Base-by-base conservation (phyloP, 768 basidiomycete genomes). In the Melanogaster broomeanus region DNA sequence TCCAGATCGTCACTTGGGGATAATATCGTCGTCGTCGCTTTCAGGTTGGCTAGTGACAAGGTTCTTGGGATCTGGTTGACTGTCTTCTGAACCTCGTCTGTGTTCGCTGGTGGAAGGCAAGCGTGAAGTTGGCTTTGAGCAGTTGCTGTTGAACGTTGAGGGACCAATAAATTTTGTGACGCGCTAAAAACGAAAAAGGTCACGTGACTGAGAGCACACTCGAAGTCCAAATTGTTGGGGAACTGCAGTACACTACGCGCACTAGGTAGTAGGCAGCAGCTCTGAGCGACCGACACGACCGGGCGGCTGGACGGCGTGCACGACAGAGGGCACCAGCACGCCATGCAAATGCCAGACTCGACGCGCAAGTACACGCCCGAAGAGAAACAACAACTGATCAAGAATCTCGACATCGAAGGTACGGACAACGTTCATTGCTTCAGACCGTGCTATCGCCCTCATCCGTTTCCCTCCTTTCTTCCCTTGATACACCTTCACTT, bases 371-470 rank as follows among this genome's bases (percentile, higher is more conserved):
- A 76, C 61, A 82, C 77, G 8, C 70, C 74, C 5, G 87, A 90
- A 60, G 88, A 91, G 71, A 91, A 90, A 56, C 73, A 79, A 24
- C 87, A 90, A 55, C 77, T 91, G 2, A 72, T 91, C 35, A 79
- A 79, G 41, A 92, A 92, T 66, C 77, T 92, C 44, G 87, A 90
- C 56, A 81, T 91, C 55, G 90, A 92, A 80, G 86, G 88, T 87
- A 58, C 12, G 69, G 3, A 60, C 44, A 12, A 37, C 21, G 6
- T 50, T 33, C 18, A 27, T 15, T 13, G 10, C 10, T 41, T 38
- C 33, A 21, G 16, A 11, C 24, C 41, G 18, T 33, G 15, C 42
- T 37, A 38, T 39, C 31, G n/a, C 22, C 21, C 35, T 45, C 48
- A 48, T 47, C 44, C 45, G 13, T 21, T 42, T 9, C 40, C 30